Percentiles rank a stretch among this genome's conserved stretches.
These are phyloP conservation scores for Singerocomus inundabilis DNA, from an alignment of 1,284 basidiomycete species.

Conservation along the genomic window DNA sequence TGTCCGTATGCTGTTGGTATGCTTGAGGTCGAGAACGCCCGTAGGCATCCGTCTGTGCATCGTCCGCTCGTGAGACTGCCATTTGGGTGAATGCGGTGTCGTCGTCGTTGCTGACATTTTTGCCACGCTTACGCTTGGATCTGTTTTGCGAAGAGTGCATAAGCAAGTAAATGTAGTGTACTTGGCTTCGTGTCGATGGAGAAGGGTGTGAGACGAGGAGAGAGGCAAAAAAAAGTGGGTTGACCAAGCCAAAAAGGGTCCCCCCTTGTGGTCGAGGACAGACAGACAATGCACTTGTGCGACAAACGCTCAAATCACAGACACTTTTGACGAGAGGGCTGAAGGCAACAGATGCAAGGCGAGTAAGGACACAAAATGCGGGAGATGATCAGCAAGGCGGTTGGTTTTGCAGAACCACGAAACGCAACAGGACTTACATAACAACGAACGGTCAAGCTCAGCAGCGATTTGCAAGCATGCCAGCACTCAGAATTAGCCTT, in stretches of 20 bases:
- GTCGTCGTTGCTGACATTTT: slow-evolving; percentile 52
- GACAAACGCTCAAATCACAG: slow-evolving; percentile 32
- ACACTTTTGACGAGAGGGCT: slow-evolving; percentile 19
- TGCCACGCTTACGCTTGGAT: slow-evolving; percentile 46
- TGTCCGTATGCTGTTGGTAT: slow-evolving; percentile 49
- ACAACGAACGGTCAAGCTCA: slow-evolving; percentile 32
- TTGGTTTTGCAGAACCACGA: slow-evolving; percentile 22
- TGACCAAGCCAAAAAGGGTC: slow-evolving; percentile 28
- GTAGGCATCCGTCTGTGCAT: slow-evolving; percentile 43
- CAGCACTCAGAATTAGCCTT: slow-evolving; percentile 35
- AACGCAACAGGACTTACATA: slow-evolving; percentile 38
- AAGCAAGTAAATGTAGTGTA: slow-evolving; percentile 30
- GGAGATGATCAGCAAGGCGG: slow-evolving; percentile 25
- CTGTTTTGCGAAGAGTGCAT: slow-evolving; percentile 54
- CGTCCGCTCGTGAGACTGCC: slow-evolving; percentile 48
- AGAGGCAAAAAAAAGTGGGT: slow-evolving; percentile 27
- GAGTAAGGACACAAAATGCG: slow-evolving; percentile 9
- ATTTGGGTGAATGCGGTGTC: slow-evolving; percentile 38
- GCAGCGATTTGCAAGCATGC: slow-evolving; percentile 31
- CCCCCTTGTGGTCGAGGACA: slow-evolving; percentile 22
- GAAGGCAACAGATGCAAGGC: slow-evolving; percentile 3
- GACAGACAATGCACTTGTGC: slow-evolving; percentile 18
- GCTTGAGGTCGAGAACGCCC: slow-evolving; percentile 36
- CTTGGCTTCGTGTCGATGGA: slow-evolving; percentile 28
- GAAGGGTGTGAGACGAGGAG: slow-evolving; percentile 24